Base-by-base conservation (phyloP, 345 rosid genomes). In the Linum trigynum region DNA sequence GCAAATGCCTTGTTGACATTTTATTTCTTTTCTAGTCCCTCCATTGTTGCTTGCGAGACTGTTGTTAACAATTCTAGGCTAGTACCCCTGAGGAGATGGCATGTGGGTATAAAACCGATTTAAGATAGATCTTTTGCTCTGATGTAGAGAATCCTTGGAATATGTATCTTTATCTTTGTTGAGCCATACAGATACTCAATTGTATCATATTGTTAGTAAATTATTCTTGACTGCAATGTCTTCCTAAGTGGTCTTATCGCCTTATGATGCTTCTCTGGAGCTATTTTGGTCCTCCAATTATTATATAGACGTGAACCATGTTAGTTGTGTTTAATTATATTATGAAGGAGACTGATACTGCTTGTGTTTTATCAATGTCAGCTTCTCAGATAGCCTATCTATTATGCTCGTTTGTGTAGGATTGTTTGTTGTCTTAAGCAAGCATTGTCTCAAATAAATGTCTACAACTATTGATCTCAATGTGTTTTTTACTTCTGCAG, bases 401-500 rank as follows among this genome's bases (percentile, higher is more conserved):
- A 48, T 48, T 9, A 12, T 48, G 7, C 14, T 48, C 53, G 14
- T 6, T 48, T 48, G 32, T 23, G 32, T 23, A 1, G 32, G 32
- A 23, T 23, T 23, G 32, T 48, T 15, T 4, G 9, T 48, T 9
- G 53, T 48, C 14, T 48, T 48, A 48, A 9, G 53, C 14, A 35
- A 39, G 15, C 61, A 61, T 35, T 37, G 39, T 37, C 43, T 64
- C 9, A 39, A 32, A 35, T 62, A 41, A 39, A 17, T 63, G 38
- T 64, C 43, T 45, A 58, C 6, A 61, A 60, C 65, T 45, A 67
- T 56, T 53, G 63, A 5, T 37, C 38, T 4, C 35, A 55, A 63
- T 72, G 7, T 35, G 50, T 55, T 37, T 37, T 66, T 23, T 60
- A 57, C 67, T 67, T 57, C 71, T 85, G 81, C 95, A 95, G 97